These are phyloP conservation scores for Fusarium zealandicum DNA, from an alignment of 2,329 filamentous ascomycete genomes.

Conservation along the genomic window DNA sequence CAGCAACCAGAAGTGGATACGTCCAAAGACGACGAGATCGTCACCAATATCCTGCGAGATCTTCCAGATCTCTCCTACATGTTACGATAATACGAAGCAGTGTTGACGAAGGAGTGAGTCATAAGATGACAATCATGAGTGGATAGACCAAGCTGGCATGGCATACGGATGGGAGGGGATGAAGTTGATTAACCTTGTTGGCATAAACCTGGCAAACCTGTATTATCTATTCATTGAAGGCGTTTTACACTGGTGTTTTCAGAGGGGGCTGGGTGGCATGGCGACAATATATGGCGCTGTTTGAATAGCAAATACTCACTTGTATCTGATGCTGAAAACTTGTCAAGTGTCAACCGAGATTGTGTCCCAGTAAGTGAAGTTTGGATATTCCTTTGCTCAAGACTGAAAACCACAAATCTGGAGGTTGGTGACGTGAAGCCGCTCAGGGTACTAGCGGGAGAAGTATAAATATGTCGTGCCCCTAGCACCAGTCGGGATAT, in stretches of 20 bases:
- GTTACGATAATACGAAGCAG: constrained; percentile 46
- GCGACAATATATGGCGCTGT: constrained; percentile 3
- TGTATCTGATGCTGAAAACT: not conserved
- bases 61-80: constrained; percentile 57
- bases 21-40: constrained; percentile 44
- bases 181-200: not conserved
- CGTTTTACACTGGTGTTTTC: constrained; percentile 15
- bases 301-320: constrained; percentile 4
- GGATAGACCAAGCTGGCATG: not conserved
- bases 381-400: not conserved
- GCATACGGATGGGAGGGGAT: not conserved
- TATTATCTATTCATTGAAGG: constrained; percentile 33
- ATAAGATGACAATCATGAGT: not conserved
- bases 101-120: constrained; percentile 19
- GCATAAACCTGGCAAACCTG: not conserved
- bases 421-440: too few relatives aligned
- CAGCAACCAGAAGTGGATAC: constrained; percentile 8
- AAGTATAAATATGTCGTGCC: too few relatives aligned
- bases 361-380: not conserved
- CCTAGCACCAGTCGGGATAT: too few relatives aligned
- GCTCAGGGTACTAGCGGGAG: too few relatives aligned
- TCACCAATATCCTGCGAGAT: constrained; percentile 47
- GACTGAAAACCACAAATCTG: too few relatives aligned
- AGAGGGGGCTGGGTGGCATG: constrained; percentile 10
- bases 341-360: accelerated